phyloP scores from a whole-genome alignment of 1,284 basidiomycete genomes.

The Paramarasmius palmivorus region DNA sequence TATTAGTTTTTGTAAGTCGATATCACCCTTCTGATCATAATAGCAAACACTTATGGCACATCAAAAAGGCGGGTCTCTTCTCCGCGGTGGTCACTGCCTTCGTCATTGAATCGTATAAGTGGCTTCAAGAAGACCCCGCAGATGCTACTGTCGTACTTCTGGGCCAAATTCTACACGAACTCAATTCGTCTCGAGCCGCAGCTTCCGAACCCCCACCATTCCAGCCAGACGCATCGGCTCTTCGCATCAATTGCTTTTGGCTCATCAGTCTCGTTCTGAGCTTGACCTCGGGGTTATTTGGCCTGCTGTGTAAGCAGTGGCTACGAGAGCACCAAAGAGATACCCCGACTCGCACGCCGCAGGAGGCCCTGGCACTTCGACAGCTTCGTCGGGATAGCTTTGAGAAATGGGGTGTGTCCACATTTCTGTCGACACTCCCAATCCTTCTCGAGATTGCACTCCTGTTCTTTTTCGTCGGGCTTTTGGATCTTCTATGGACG shows the following conservation, averaged over 20 bases:
- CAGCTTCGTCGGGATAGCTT: constrained; percentile 26
- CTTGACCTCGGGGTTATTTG: constrained; percentile 20
- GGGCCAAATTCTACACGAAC: no score
- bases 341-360: constrained; percentile 13
- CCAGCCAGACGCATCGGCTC: background rate
- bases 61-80: constrained; percentile 23
- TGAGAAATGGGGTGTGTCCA: constrained; percentile 26
- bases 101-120: constrained; percentile 19
- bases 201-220: background rate
- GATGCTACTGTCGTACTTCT: constrained; percentile 8
- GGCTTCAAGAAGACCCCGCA: constrained; percentile 9
- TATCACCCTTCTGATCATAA: no score
- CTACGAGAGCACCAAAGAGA: constrained; percentile 21
- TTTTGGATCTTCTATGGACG: constrained; percentile 20
- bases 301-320: constrained; percentile 25
- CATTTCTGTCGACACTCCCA: constrained; percentile 26
- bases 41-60: no score
- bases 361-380: constrained; percentile 20
- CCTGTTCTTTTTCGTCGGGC: constrained; percentile 29
- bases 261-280: constrained; percentile 23
- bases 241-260: constrained; percentile 24
- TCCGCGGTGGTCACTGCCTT: constrained; percentile 21
- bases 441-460: constrained; percentile 28
- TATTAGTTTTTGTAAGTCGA: no score
- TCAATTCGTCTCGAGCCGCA: no score